phyloP scores from a whole-genome alignment of 2,329 filamentous ascomycete genomes.

The Mariannaea elegans region DNA sequence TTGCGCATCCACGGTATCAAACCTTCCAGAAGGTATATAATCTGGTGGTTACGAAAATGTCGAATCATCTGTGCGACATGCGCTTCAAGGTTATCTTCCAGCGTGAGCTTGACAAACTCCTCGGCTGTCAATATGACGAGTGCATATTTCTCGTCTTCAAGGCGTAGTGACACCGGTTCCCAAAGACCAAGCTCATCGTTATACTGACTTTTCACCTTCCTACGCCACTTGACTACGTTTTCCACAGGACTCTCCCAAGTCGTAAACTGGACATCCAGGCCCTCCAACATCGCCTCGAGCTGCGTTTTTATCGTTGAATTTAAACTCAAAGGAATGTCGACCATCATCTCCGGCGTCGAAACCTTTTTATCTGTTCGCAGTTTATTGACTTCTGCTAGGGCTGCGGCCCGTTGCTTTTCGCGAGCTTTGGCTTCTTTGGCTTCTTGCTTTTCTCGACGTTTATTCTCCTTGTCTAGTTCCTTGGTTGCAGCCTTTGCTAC shows the following conservation, averaged over 20 bases:
- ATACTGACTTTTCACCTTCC: conserved; percentile 71
- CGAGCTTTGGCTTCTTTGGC: conserved; percentile 68
- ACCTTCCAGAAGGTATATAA: conserved; percentile 79
- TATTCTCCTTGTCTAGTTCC: conserved; percentile 64
- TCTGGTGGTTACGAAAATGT: conserved; percentile 60
- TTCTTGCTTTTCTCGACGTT: conserved; percentile 64
- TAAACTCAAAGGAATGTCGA: conserved; percentile 71
- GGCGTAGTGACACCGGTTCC: conserved; percentile 66
- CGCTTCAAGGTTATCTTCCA: conserved; percentile 61
- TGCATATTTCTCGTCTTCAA: conserved; percentile 67
- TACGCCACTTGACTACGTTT: conserved; percentile 71
- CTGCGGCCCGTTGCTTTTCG: conserved; percentile 71
- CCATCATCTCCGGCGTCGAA: conserved; percentile 79
- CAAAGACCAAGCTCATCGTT: conserved; percentile 69
- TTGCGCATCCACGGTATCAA: conserved; percentile 72
- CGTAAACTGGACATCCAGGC: conserved; percentile 57
- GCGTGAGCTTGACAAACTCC: conserved; percentile 71
- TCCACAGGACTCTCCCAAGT: conserved; percentile 57
- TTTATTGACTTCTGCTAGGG: conserved; percentile 78
- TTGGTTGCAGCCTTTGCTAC: conserved; percentile 57
- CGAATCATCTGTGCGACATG: conserved; percentile 66
- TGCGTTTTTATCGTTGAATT: conserved; percentile 56
- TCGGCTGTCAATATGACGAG: conserved; percentile 69
- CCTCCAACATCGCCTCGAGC: conserved; percentile 59
- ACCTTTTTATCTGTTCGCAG: conserved; percentile 76